phyloP scores from a whole-genome alignment of 345 rosid genomes.

The Eucalyptus microcorys region DNA sequence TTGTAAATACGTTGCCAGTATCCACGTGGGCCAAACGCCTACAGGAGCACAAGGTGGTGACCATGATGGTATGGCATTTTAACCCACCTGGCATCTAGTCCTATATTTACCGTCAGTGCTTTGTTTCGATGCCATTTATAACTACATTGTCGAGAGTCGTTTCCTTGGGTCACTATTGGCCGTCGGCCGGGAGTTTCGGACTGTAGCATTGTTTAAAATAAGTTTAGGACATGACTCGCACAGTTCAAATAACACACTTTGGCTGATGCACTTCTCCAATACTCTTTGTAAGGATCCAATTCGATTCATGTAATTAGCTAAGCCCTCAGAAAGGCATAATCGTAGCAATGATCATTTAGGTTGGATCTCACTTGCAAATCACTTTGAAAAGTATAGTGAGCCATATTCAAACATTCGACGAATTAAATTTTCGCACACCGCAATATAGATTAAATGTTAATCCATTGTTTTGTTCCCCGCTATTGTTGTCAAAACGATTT shows the following conservation, averaged over 20 bases:
- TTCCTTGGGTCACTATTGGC: too few species aligned
- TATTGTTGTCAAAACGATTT: neutral
- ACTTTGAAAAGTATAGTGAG: neutral
- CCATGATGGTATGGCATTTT: neutral
- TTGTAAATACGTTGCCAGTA: neutral
- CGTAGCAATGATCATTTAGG: neutral
- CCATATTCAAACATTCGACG: neutral
- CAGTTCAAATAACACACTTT: neutral
- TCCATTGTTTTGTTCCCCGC: neutral
- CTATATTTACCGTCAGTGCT: neutral
- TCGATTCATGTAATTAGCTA: neutral
- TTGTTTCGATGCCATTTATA: neutral
- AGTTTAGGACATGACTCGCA: neutral
- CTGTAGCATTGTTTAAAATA: neutral
- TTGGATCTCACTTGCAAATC: neutral
- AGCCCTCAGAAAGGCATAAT: neutral
- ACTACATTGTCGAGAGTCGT: neutral
- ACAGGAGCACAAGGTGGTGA: neutral
- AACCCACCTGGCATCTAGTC: neutral
- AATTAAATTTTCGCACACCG: neutral
- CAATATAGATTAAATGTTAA: neutral
- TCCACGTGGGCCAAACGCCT: neutral
- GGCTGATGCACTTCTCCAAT: neutral
- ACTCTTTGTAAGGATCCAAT: neutral
- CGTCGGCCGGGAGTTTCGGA: too few species aligned